These are phyloP conservation scores for Paecilomyces dactylethromorphus DNA, from an alignment of 2,329 filamentous ascomycete genomes.

Conservation along the genomic window DNA sequence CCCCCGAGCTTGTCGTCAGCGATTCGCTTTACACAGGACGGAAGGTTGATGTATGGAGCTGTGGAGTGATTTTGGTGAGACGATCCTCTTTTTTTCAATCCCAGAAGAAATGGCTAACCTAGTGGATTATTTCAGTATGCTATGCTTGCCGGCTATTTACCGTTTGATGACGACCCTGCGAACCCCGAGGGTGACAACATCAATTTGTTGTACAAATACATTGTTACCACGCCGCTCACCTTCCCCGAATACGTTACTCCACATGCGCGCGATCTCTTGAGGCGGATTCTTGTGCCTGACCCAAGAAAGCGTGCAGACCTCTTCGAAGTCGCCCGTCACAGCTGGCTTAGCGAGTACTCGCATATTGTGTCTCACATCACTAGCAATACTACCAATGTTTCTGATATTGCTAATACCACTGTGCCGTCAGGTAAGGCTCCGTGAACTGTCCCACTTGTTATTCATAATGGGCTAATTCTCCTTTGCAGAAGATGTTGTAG, in stretches of 20 bases:
- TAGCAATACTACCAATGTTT: conserved; percentile 81
- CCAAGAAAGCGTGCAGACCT: conserved; percentile 90
- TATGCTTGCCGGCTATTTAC: conserved; percentile 95
- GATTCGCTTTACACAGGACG: conserved; percentile 95
- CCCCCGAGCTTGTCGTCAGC: conserved; percentile 92
- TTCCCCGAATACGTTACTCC: conserved; percentile 99
- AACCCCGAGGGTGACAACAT: conserved; percentile 99
- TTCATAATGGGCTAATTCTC: neutral
- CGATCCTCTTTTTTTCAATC: neutral
- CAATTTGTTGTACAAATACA: conserved; percentile 98
- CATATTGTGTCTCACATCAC: conserved; percentile 96
- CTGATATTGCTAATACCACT: conserved; percentile 76
- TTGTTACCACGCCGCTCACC: conserved; percentile 90
- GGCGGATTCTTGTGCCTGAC: conserved; percentile 90
- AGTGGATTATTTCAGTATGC: conserved; percentile 65
- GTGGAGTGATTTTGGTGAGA: conserved; percentile 94
- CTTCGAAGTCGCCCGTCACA: conserved; percentile 95
- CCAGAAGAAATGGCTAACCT: neutral
- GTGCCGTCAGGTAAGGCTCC: conserved; percentile 50
- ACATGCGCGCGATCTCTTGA: conserved; percentile 84
- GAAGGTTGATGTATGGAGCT: conserved; percentile 99
- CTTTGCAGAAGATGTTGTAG: conserved; percentile 39
- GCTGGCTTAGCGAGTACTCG: conserved; percentile 96
- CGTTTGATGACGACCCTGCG: conserved; percentile 95
- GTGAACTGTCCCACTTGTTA: conserved; percentile 2